A percentile compares a stretch with the other conserved stretches of the same genome.
Evolutionary conservation across 2,329 filamentous ascomycete genomes (phyloP).

Genomic region (Xylariaceae sp.): DNA sequence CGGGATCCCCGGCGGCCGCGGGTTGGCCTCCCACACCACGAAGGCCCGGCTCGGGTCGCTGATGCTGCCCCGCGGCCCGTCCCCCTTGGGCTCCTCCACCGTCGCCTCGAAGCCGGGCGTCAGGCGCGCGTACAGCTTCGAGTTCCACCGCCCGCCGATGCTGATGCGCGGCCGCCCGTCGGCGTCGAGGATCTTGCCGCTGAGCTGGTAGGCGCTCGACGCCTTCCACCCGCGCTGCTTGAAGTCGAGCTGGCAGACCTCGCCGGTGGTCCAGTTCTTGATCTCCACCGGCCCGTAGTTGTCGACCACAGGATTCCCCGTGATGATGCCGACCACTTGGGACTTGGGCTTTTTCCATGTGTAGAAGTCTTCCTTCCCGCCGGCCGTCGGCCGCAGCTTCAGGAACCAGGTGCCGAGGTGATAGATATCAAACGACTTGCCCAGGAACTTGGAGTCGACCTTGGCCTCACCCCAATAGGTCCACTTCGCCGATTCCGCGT

Average conservation of each 20-base stretch:
- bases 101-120: constrained; percentile 83
- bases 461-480: constrained; percentile 96
- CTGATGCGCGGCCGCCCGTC: constrained; percentile 78
- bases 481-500: constrained; percentile 88
- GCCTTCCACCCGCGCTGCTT: constrained; percentile 95
- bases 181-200: constrained; percentile 75
- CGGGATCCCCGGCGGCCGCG: constrained; percentile 73
- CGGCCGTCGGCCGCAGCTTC: constrained; percentile 66
- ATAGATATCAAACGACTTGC: constrained; percentile 95
- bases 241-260: constrained; percentile 84
- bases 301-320: constrained; percentile 91
- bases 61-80: constrained; percentile 42
- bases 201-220: constrained; percentile 80
- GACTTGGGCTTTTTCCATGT: constrained; percentile 99
- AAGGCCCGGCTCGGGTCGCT: constrained; percentile 69
- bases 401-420: constrained; percentile 96
- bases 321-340: constrained; percentile 97
- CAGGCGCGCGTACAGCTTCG: constrained; percentile 87
- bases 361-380: constrained; percentile 77
- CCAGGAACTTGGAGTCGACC: constrained; percentile 94
- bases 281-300: constrained; percentile 97
- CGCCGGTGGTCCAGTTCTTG: constrained; percentile 94
- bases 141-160: constrained; percentile 93
- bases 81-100: constrained; percentile 49
- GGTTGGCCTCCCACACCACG: constrained; percentile 86